Evolutionary conservation across 176 grass and related monocot species (phyloP).

Genomic region (Olyra latifolia): DNA sequence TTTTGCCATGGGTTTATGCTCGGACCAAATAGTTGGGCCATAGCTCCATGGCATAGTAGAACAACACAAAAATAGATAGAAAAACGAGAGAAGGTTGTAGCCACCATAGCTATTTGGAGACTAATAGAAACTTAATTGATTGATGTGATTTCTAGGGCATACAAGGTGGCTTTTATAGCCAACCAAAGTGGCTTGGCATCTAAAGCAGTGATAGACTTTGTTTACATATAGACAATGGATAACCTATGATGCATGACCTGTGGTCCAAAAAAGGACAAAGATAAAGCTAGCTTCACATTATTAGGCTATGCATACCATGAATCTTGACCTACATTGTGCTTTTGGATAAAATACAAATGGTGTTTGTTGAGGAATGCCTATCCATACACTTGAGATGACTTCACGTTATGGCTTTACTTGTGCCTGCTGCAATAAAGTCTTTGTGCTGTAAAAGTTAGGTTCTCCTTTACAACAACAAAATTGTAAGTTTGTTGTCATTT

Average conservation of each 20-base stretch:
- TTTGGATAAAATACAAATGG: not conserved
- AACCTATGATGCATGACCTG: not conserved
- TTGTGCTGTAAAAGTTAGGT: not conserved
- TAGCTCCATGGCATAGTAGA: slow-evolving; percentile 10
- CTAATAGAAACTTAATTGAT: not conserved
- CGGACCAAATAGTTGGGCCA: not conserved
- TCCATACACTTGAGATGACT: not conserved
- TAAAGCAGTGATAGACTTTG: not conserved
- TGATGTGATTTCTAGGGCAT: not conserved
- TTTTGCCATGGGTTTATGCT: slow-evolving; percentile 23
- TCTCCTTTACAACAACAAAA: not conserved
- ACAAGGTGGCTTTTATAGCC: not conserved
- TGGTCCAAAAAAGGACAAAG: not conserved
- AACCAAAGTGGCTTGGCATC: not conserved
- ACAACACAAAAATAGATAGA: slow-evolving; percentile 1
- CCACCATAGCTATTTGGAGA: slow-evolving; percentile 19
- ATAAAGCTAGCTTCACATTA: not conserved
- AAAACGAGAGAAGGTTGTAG: not conserved
- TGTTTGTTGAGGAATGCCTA: not conserved
- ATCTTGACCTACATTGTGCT: not conserved
- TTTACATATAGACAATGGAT: not conserved
- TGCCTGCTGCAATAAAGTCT: not conserved
- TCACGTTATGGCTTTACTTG: not conserved
- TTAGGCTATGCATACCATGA: not conserved
- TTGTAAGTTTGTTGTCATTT: not conserved